These are phyloP conservation scores for Solanum phureja DNA, from an alignment of 257 asterid genomes.

Conservation along the genomic window DNA sequence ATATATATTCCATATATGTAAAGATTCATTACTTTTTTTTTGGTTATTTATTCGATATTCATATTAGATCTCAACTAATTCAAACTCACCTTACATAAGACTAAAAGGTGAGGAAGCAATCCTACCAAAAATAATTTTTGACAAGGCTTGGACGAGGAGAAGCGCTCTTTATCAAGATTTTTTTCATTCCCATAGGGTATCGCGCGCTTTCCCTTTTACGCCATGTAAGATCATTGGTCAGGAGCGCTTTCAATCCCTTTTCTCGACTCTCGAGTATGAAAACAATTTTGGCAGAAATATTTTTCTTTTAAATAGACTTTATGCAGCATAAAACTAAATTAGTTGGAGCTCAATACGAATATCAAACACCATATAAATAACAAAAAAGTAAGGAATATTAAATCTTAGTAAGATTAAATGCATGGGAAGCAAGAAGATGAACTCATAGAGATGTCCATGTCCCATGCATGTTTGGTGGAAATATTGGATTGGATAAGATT, in stretches of 20 bases:
- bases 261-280: neutral
- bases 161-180: neutral
- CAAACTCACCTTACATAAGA: fast-evolving
- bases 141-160: neutral
- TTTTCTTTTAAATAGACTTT: neutral
- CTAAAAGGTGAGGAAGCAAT: neutral
- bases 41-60: neutral
- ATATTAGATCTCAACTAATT: neutral
- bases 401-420: neutral
- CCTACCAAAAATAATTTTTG: neutral
- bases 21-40: neutral
- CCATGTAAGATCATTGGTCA: neutral
- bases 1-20: neutral
- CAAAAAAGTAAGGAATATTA: neutral
- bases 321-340: neutral
- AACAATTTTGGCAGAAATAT: neutral
- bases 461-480: neutral
- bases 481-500: neutral
- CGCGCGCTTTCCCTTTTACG: neutral
- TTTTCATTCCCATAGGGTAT: neutral
- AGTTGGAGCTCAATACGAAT: neutral
- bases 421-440: neutral
- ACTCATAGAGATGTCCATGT: neutral
- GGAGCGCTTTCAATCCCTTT: neutral
- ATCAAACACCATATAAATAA: neutral